Percentiles rank a stretch among this genome's conserved stretches.
Evolutionary conservation across 2,329 filamentous ascomycete species (phyloP).

Genomic region (Fusarium camptoceras): DNA sequence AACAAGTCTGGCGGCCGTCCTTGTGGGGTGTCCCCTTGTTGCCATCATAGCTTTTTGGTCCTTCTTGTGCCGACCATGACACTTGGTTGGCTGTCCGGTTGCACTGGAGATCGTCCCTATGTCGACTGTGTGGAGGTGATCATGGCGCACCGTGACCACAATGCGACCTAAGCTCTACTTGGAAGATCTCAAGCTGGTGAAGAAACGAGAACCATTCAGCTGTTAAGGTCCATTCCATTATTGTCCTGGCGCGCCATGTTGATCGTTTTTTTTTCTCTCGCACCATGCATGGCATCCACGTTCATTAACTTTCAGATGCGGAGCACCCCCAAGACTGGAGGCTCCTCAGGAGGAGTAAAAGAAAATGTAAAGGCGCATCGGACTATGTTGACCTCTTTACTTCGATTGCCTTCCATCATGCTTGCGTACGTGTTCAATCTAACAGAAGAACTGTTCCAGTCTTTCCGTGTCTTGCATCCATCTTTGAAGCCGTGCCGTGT

Average conservation of each 20-base stretch:
- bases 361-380: not conserved
- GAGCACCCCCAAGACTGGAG: slow-evolving; percentile 7
- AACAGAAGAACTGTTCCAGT: not conserved
- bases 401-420: slow-evolving; percentile 8
- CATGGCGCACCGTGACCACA: slow-evolving; percentile 42
- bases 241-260: slow-evolving; percentile 33
- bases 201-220: slow-evolving; percentile 23
- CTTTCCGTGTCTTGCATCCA: slow-evolving; percentile 21
- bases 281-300: slow-evolving; percentile 16
- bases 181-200: slow-evolving; percentile 27
- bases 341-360: not conserved
- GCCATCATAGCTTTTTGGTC: slow-evolving; percentile 29
- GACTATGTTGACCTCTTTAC: slow-evolving; percentile 4
- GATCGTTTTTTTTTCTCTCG: slow-evolving; percentile 20
- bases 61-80: slow-evolving; percentile 26
- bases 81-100: slow-evolving; percentile 39
- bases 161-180: slow-evolving; percentile 16
- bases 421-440: not conserved
- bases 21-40: slow-evolving; percentile 38
- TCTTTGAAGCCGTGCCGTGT: slow-evolving; percentile 27
- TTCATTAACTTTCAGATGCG: slow-evolving; percentile 16
- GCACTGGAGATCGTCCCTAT: slow-evolving; percentile 44
- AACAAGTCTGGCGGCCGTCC: slow-evolving; percentile 48
- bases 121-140: slow-evolving; percentile 44
- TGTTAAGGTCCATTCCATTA: slow-evolving; percentile 32